These are phyloP conservation scores for Trichoderma gamsii DNA, from an alignment of 495 filamentous ascomycete genomes.

Conservation along the genomic window DNA sequence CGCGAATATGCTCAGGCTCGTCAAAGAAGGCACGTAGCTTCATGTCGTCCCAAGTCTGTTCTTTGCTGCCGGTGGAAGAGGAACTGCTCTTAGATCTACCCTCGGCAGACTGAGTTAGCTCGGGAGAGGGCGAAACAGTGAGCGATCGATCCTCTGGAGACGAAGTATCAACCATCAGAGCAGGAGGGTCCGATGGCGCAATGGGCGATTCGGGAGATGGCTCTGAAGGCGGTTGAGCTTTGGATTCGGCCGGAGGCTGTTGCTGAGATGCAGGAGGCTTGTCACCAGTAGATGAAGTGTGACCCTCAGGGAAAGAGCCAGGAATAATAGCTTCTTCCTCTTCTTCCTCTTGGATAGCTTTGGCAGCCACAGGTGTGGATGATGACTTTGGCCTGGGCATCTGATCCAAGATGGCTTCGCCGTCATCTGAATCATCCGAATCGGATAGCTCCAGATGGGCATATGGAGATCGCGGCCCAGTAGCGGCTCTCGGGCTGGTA, in stretches of 20 bases:
- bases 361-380: background rate
- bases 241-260: background rate
- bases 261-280: background rate
- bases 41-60: slow-evolving; percentile 73
- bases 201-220: slow-evolving; percentile 61
- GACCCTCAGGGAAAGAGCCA: slow-evolving; percentile 36
- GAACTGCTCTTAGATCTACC: slow-evolving; percentile 18
- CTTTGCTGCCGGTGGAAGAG: slow-evolving; percentile 33
- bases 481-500: background rate
- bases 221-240: slow-evolving; percentile 56
- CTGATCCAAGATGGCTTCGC: slow-evolving; percentile 28
- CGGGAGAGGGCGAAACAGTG: slow-evolving; percentile 60
- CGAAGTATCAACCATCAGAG: slow-evolving; percentile 59
- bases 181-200: slow-evolving; percentile 46
- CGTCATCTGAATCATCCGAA: slow-evolving; percentile 42
- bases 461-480: slow-evolving; percentile 40
- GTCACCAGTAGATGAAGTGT: slow-evolving; percentile 17
- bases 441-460: slow-evolving; percentile 45
- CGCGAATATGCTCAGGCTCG: slow-evolving; percentile 82
- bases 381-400: slow-evolving; percentile 22
- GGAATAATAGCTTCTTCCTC: slow-evolving; percentile 22
- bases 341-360: background rate
- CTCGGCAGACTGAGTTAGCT: slow-evolving; percentile 50
- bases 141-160: slow-evolving; percentile 59
- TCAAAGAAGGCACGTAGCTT: slow-evolving; percentile 84